Evolutionary conservation across 75 land plant species (phyloP).

Genomic region (Azolla pinnata): DNA sequence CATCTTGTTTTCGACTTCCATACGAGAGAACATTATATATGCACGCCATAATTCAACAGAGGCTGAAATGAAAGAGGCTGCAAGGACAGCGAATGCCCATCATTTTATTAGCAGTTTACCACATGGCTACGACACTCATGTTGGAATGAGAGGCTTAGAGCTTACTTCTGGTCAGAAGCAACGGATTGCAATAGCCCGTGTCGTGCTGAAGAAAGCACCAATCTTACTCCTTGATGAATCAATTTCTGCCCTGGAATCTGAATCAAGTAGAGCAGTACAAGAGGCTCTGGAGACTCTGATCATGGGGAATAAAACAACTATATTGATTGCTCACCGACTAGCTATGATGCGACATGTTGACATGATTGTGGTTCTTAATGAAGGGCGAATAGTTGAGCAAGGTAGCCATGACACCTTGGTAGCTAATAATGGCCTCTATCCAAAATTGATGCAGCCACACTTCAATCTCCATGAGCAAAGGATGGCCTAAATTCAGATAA

Average conservation of each 20-base stretch:
- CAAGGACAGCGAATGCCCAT: slow-evolving; percentile 96
- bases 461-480: no score
- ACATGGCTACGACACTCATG: slow-evolving; percentile 96
- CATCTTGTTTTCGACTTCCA: slow-evolving; percentile 81
- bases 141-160: slow-evolving; percentile 93
- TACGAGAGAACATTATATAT: slow-evolving; percentile 89
- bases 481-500: no score
- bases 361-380: slow-evolving; percentile 6
- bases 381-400: slow-evolving; percentile 13
- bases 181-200: slow-evolving; percentile 91
- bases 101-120: slow-evolving; percentile 93
- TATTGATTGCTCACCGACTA: slow-evolving; percentile 74
- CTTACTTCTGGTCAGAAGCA: slow-evolving; percentile 92
- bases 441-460: no score
- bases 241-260: slow-evolving; percentile 81
- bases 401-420: slow-evolving; percentile 9
- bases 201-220: slow-evolving; percentile 85
- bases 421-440: slow-evolving; percentile 7
- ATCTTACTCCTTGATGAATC: slow-evolving; percentile 92
- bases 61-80: slow-evolving; percentile 94
- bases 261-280: slow-evolving; percentile 85
- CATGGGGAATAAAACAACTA: slow-evolving; percentile 92
- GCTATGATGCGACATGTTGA: slow-evolving; percentile 5
- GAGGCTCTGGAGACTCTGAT: slow-evolving; percentile 88
- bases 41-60: slow-evolving; percentile 92